Conservation (phyloP, 176 grass and related monocot species). For the Aegilops umbellulata region DNA sequence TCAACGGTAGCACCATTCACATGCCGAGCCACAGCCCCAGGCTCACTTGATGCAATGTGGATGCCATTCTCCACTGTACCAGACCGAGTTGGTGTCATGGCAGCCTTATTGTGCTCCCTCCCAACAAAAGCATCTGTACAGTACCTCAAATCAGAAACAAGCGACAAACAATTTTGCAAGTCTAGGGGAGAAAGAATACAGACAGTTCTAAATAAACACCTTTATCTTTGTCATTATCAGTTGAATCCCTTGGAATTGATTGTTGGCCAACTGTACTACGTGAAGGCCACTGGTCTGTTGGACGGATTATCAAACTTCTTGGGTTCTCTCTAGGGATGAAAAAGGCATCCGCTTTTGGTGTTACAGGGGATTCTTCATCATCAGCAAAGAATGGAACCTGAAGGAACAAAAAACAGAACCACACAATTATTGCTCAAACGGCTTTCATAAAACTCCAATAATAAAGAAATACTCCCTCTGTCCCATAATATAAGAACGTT, state of each 20-base stretch:
- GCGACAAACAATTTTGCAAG: background rate
- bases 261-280: slow-evolving; percentile 27
- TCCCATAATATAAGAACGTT: too few relatives aligned
- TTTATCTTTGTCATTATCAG: slow-evolving; percentile 38
- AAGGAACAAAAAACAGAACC: slow-evolving; percentile 3
- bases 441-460: background rate
- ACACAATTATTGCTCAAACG: slow-evolving; percentile 10
- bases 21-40: slow-evolving; percentile 13
- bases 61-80: slow-evolving; percentile 38
- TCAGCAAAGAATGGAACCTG: slow-evolving; percentile 83
- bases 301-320: slow-evolving; percentile 80
- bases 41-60: slow-evolving; percentile 9
- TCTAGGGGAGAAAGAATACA: slow-evolving; percentile 9
- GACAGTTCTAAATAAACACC: slow-evolving; percentile 43
- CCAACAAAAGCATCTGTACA: slow-evolving; percentile 34
- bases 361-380: slow-evolving; percentile 69
- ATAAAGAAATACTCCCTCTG: background rate
- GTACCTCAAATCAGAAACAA: slow-evolving; percentile 15
- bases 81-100: slow-evolving; percentile 16
- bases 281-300: slow-evolving; percentile 76
- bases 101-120: slow-evolving; percentile 22
- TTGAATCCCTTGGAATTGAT: slow-evolving; percentile 36
- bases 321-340: slow-evolving; percentile 96
- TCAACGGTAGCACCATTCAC: slow-evolving; percentile 43
- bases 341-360: slow-evolving; percentile 90